phyloP scores from a whole-genome alignment of 306 rosid species.

The Quercus wislizeni region DNA sequence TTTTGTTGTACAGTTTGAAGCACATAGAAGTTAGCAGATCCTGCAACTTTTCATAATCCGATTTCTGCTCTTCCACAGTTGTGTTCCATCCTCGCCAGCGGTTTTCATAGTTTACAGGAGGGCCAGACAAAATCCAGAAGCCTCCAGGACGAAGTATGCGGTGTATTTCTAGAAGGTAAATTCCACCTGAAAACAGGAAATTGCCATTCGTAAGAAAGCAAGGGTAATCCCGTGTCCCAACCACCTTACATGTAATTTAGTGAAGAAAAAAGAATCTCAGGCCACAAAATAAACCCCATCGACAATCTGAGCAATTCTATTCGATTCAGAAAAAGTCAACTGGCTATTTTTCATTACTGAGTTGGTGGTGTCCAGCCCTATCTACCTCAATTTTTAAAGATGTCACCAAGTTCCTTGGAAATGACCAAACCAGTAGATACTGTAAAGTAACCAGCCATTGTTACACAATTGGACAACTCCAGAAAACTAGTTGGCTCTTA shows the following conservation, averaged over 20 bases:
- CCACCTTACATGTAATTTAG: neutral
- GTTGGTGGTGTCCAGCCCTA: too few species aligned
- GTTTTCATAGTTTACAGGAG: slow-evolving; percentile 84
- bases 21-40: slow-evolving; percentile 75
- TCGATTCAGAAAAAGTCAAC: too few species aligned
- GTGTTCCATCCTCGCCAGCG: slow-evolving; percentile 99
- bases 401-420: too few species aligned
- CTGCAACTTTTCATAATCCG: slow-evolving; percentile 79
- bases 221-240: neutral
- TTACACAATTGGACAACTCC: neutral
- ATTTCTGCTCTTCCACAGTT: slow-evolving; percentile 75
- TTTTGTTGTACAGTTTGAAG: slow-evolving; percentile 82
- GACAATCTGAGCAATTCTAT: too few species aligned
- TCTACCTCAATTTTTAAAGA: too few species aligned
- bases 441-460: too few species aligned
- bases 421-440: too few species aligned
- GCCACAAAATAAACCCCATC: neutral
- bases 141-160: slow-evolving; percentile 99
- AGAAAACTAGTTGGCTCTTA: neutral
- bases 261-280: neutral
- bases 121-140: slow-evolving; percentile 94
- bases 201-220: slow-evolving; percentile 4
- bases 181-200: slow-evolving; percentile 62
- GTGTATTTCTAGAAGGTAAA: slow-evolving; percentile 80
- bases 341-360: too few species aligned